Evolutionary conservation across 1,284 basidiomycete species (phyloP).

Genomic region (Pascua sp.): DNA sequence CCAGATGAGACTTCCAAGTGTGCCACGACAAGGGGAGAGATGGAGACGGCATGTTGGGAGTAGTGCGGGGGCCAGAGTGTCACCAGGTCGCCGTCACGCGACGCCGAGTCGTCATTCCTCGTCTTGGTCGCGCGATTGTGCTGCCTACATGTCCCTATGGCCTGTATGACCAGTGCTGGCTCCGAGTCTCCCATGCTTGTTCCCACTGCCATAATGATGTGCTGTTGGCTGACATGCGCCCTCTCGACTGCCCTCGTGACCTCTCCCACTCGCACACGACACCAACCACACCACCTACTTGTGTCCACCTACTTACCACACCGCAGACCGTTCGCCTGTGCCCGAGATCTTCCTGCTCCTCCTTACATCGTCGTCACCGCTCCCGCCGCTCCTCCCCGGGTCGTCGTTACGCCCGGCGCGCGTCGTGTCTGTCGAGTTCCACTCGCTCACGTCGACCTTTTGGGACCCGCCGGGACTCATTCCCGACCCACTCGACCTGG

Average conservation of each 20-base stretch:
- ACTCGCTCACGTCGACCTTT: constrained; percentile 49
- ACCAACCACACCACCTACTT: too few relatives aligned
- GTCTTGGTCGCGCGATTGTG: too few relatives aligned
- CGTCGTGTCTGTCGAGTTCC: constrained; percentile 51
- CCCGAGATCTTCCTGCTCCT: constrained; percentile 49
- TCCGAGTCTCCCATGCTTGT: too few relatives aligned
- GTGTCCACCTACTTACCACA: constrained; percentile 23
- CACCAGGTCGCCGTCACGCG: too few relatives aligned
- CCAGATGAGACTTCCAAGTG: too few relatives aligned
- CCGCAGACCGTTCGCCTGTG: constrained; percentile 47
- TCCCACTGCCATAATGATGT: too few relatives aligned
- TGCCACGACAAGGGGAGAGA: too few relatives aligned
- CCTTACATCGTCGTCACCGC: constrained; percentile 31
- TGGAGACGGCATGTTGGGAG: too few relatives aligned
- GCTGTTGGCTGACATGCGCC: not conserved
- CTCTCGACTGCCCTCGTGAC: constrained; percentile 44
- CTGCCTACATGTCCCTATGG: too few relatives aligned
- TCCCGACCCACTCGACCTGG: constrained; percentile 21
- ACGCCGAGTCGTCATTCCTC: too few relatives aligned
- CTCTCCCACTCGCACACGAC: constrained; percentile 52
- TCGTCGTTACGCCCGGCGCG: constrained; percentile 44
- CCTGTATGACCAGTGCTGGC: too few relatives aligned
- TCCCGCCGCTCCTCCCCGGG: constrained; percentile 37
- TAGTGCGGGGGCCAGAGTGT: too few relatives aligned
- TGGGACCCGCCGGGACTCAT: constrained; percentile 47